Conservation (phyloP, 2,329 filamentous ascomycete genomes). For the Tothia fuscella region DNA sequence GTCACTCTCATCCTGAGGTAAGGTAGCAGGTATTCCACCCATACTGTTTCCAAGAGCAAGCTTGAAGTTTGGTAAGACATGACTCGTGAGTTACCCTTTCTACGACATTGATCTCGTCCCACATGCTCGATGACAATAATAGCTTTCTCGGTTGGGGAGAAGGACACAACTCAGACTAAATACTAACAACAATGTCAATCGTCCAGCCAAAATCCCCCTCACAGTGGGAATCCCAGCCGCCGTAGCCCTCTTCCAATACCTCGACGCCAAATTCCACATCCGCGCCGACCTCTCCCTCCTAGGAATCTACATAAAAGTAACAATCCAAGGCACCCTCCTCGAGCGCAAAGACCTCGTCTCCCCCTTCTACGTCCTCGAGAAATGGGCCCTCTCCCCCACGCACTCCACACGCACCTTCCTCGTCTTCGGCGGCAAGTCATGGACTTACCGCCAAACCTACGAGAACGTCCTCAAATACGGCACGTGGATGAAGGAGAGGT, state of each 20-base stretch:
- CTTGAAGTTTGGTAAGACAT: no score
- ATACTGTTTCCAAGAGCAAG: no score
- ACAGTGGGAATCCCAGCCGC: conserved; percentile 1
- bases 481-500: conserved; percentile 55
- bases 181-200: no score
- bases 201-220: no score
- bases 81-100: no score
- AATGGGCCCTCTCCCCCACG: conserved; percentile 42
- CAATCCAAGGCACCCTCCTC: not conserved
- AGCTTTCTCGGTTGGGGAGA: no score
- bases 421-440: conserved; percentile 54
- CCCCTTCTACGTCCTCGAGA: conserved; percentile 64
- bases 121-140: no score
- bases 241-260: conserved; percentile 5
- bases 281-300: conserved; percentile 9
- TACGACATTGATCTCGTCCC: no score
- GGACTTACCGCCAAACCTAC: conserved; percentile 68
- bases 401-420: conserved; percentile 41
- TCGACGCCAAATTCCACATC: conserved; percentile 8
- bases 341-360: conserved; percentile 47
- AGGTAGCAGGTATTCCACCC: no score
- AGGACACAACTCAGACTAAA: no score
- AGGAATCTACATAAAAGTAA: not conserved
- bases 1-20: no score
- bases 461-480: conserved; percentile 60